Evolutionary conservation across 176 grass and related monocot genomes (phyloP).

Genomic region (Bothriochloa decipiens): DNA sequence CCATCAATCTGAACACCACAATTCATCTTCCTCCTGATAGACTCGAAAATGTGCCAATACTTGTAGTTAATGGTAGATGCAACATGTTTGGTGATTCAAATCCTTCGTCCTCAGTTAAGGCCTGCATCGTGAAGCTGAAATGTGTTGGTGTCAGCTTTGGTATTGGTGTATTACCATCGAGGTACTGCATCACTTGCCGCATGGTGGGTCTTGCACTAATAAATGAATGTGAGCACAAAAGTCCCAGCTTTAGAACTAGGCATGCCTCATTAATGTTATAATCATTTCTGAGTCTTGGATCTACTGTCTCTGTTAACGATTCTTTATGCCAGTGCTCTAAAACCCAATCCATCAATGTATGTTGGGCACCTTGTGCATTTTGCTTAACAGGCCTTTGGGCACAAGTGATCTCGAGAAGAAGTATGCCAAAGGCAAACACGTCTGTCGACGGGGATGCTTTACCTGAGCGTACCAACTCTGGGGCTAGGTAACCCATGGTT

Average conservation of each 20-base stretch:
- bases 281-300: conserved; percentile 1
- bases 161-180: conserved; percentile 27
- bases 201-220: conserved; percentile 43
- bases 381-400: conserved; percentile 29
- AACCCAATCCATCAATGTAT: conserved; percentile 35
- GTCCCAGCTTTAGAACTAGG: conserved; percentile 25
- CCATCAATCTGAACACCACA: not conserved
- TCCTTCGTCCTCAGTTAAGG: conserved; percentile 13
- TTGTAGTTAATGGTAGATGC: not conserved
- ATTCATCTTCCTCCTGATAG: conserved; percentile 45
- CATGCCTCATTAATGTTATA: conserved; percentile 11
- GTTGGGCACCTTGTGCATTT: not conserved
- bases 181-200: conserved; percentile 47
- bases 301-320: not conserved
- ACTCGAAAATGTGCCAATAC: conserved; percentile 28
- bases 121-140: conserved; percentile 37
- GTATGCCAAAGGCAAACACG: conserved; percentile 36
- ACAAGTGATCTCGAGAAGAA: conserved; percentile 37
- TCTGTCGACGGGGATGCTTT: conserved; percentile 28
- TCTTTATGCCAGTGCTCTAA: conserved; percentile 13
- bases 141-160: conserved; percentile 20
- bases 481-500: conserved; percentile 48
- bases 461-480: conserved; percentile 33
- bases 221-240: conserved; percentile 43
- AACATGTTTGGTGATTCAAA: conserved; percentile 7